These are phyloP conservation scores for Coemansia reversa DNA, from an alignment of 192 early-diverging fungal genomes.

Conservation along the genomic window DNA sequence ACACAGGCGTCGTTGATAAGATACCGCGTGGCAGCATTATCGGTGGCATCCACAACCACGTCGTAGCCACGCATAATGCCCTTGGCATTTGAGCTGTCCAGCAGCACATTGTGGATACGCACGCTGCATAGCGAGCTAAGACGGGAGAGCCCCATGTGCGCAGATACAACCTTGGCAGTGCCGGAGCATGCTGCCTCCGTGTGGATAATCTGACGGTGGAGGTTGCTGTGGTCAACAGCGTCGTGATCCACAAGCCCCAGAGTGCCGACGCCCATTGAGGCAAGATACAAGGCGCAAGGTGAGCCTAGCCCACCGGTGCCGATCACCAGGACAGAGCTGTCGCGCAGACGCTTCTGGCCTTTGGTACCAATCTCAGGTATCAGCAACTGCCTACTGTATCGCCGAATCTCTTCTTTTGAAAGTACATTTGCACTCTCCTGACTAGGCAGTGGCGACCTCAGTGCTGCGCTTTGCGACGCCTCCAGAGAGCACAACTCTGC, in stretches of 20 bases:
- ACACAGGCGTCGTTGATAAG: conserved; percentile 94
- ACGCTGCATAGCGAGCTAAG: conserved; percentile 69
- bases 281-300: conserved; percentile 84
- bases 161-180: conserved; percentile 75
- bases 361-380: conserved; percentile 66
- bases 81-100: conserved; percentile 82
- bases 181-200: conserved; percentile 63
- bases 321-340: conserved; percentile 77
- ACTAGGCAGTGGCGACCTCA: background rate
- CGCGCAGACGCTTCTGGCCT: conserved; percentile 77
- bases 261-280: conserved; percentile 81
- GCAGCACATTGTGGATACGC: conserved; percentile 63
- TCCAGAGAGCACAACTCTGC: conserved; percentile 37
- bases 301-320: conserved; percentile 95
- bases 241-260: conserved; percentile 95
- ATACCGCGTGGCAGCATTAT: conserved; percentile 95
- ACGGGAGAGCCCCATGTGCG: conserved; percentile 56
- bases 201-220: conserved; percentile 95
- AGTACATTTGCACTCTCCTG: conserved; percentile 30
- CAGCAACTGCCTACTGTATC: conserved; percentile 86
- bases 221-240: conserved; percentile 81
- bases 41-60: conserved; percentile 86
- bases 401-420: conserved; percentile 69
- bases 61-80: conserved; percentile 74
- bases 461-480: conserved; percentile 2